phyloP scores from a whole-genome alignment of 73 alveolate species.

The Symbiodinium pilosum region DNA sequence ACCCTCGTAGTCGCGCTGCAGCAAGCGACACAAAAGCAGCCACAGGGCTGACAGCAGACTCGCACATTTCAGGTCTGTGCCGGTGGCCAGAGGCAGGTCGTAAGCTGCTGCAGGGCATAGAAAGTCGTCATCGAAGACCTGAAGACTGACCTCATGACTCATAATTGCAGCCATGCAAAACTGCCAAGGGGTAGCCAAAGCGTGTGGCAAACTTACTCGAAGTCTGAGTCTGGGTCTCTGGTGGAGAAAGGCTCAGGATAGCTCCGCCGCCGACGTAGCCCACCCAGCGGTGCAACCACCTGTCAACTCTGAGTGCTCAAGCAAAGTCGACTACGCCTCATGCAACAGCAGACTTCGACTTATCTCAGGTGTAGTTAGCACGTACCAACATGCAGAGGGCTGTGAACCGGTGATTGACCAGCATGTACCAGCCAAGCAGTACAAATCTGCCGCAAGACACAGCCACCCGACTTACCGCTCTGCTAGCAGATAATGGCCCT shows the following conservation, averaged over 20 bases:
- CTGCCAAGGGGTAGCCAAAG: no score
- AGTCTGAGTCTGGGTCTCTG: background rate
- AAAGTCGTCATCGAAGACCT: conserved; percentile 34
- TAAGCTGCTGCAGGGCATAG: conserved; percentile 40
- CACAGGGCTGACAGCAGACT: conserved; percentile 50
- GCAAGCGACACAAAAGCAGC: conserved; percentile 46
- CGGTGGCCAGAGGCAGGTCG: conserved; percentile 64
- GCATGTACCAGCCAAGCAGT: no score
- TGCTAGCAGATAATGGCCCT: no score
- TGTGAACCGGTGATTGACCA: no score
- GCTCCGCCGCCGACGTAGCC: conserved; percentile 24
- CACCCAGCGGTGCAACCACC: conserved; percentile 84
- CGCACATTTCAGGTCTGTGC: conserved; percentile 76
- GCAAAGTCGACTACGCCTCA: no score
- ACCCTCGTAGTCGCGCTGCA: conserved; percentile 84
- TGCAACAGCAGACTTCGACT: no score
- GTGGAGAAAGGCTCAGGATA: conserved; percentile 57
- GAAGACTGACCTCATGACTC: background rate
- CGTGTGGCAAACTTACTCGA: background rate
- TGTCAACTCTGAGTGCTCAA: background rate
- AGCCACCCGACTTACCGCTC: no score
- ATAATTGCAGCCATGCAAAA: background rate
- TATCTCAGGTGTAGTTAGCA: no score
- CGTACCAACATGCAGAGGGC: no score
- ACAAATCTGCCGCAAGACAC: no score